Percentiles rank a stretch among this genome's conserved stretches.
phyloP scores from a whole-genome alignment of 1,139 yeast genomes.

The Protomyces lactucae-debilis region DNA sequence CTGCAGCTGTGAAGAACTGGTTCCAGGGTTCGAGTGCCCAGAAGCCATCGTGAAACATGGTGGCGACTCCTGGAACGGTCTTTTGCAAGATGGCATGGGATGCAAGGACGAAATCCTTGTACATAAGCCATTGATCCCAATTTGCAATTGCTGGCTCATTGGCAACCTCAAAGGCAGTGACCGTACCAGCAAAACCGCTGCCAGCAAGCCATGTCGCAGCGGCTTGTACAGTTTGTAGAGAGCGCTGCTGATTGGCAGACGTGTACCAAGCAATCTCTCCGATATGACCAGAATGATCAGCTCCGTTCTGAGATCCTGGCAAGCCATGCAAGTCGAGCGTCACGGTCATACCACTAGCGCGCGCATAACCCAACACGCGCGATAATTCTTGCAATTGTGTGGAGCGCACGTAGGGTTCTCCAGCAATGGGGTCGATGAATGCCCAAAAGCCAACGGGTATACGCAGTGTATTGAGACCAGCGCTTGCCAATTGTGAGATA shows the following conservation, averaged over 20 bases:
- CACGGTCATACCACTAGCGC: slow-evolving; percentile 57
- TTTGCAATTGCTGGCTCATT: slow-evolving; percentile 50
- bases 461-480: slow-evolving; percentile 71
- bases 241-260: slow-evolving; percentile 42
- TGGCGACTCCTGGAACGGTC: slow-evolving; percentile 18
- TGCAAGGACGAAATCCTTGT: slow-evolving; percentile 35
- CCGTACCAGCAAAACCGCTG: slow-evolving; percentile 34
- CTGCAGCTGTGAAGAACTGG: slow-evolving; percentile 14
- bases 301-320: slow-evolving; percentile 94
- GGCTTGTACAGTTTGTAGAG: slow-evolving; percentile 63
- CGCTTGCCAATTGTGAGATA: slow-evolving; percentile 52
- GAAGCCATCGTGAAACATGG: slow-evolving; percentile 49
- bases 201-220: slow-evolving; percentile 70
- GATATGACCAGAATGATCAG: slow-evolving; percentile 87
- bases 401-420: slow-evolving; percentile 87
- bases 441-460: slow-evolving; percentile 98
- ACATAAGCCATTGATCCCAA: slow-evolving; percentile 14
- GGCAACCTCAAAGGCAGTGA: slow-evolving; percentile 53
- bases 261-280: slow-evolving; percentile 20
- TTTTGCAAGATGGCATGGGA: slow-evolving; percentile 14
- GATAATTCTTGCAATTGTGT: slow-evolving; percentile 63
- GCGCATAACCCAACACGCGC: slow-evolving; percentile 72
- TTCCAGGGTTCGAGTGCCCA: slow-evolving; percentile 78
- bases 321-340: slow-evolving; percentile 96
- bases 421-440: slow-evolving; percentile 49